Conservation (phyloP, 169 alveolate species). For the Cryptosporidium sp. region DNA sequence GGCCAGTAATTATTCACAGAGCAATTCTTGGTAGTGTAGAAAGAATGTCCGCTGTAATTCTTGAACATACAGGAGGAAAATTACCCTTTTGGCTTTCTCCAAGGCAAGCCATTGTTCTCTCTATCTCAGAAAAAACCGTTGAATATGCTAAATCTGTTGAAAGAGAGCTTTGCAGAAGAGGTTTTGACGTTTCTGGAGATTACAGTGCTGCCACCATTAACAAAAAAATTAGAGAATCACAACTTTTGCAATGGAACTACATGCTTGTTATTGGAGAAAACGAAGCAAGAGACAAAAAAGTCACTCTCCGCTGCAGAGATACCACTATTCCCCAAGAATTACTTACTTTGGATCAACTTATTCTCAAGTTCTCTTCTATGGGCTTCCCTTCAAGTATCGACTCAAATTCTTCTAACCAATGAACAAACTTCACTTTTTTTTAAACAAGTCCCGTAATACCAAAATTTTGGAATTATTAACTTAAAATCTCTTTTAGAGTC, state of each 20-base stretch:
- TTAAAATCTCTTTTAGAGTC: too few species aligned
- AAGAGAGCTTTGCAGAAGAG: slow-evolving; percentile 85
- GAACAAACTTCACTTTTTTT: not conserved
- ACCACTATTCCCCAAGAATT: slow-evolving; percentile 81
- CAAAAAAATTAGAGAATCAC: slow-evolving; percentile 96
- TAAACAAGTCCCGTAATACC: not conserved
- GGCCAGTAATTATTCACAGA: slow-evolving; percentile 99
- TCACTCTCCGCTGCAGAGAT: slow-evolving; percentile 90
- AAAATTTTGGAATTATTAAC: not conserved
- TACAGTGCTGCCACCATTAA: slow-evolving; percentile 91
- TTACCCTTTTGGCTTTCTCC: slow-evolving; percentile 99
- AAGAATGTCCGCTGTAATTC: slow-evolving; percentile 94
- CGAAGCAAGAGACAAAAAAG: slow-evolving; percentile 89
- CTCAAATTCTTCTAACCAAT: not conserved
- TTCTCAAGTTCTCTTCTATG: slow-evolving; percentile 65
- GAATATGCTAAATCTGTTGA: slow-evolving; percentile 91
- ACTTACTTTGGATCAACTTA: slow-evolving; percentile 81
- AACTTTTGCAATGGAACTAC: slow-evolving; percentile 93
- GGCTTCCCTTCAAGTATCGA: slow-evolving; percentile 20
- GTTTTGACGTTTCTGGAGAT: slow-evolving; percentile 94
- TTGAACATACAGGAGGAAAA: slow-evolving; percentile 98
- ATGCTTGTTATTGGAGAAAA: slow-evolving; percentile 97
- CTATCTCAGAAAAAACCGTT: slow-evolving; percentile 91
- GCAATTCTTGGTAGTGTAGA: slow-evolving; percentile 98
- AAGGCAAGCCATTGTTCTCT: slow-evolving; percentile 93